Conservation (phyloP, 78 protist species). For the Emiliania huxleyi region DNA sequence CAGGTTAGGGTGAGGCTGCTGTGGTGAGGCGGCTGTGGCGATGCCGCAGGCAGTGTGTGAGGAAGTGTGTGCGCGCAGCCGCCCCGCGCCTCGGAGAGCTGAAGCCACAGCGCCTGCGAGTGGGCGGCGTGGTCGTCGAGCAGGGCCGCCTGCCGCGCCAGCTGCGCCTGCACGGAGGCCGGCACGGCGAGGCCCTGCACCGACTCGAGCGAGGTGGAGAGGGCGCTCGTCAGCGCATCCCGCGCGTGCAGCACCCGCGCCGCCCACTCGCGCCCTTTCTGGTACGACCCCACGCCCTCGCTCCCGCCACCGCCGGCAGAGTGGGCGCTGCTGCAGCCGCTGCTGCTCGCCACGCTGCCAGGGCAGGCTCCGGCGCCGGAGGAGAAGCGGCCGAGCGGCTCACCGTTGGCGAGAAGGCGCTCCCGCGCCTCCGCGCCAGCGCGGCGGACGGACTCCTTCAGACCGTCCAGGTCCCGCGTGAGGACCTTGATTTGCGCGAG, state of each 20-base stretch:
- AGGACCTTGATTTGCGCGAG: background rate
- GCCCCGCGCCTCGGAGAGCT: background rate
- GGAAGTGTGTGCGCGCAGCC: no score
- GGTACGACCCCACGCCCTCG: background rate
- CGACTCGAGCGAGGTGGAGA: background rate
- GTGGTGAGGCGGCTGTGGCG: no score
- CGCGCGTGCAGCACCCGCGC: background rate
- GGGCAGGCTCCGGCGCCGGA: background rate
- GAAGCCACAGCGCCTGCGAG: background rate
- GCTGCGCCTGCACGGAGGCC: background rate
- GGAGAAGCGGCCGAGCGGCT: background rate
- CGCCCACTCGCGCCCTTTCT: background rate
- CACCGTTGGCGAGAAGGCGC: background rate
- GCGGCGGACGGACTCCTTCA: background rate
- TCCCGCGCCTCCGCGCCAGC: background rate
- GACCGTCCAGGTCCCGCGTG: background rate
- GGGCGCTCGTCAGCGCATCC: background rate
- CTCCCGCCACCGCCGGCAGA: no score
- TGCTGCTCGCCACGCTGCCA: background rate
- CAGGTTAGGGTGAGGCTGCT: no score
- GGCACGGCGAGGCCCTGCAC: background rate
- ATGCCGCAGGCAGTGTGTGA: no score
- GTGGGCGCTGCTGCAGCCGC: background rate
- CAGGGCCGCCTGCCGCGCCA: background rate
- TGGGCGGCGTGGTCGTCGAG: background rate